Conservation (phyloP, 331 rosid species). For the Saraca asoca region DNA sequence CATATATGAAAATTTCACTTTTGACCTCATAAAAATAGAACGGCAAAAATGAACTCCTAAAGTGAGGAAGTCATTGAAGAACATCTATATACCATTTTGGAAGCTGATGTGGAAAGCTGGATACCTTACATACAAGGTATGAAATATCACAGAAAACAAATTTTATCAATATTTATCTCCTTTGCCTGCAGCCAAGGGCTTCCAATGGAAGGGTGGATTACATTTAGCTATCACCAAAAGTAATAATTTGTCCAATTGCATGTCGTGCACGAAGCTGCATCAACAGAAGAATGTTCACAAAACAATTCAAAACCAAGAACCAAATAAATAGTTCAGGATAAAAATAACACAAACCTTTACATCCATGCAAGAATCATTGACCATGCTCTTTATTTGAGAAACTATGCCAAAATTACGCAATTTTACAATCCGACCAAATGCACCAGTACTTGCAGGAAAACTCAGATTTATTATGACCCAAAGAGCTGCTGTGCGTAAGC, state of each 20-base stretch:
- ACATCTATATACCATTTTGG: conserved; percentile 48
- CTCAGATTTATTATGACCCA: conserved; percentile 79
- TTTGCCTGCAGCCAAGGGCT: conserved; percentile 26
- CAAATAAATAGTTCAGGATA: conserved; percentile 14
- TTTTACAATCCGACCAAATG: conserved; percentile 50
- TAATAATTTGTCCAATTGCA: conserved; percentile 58
- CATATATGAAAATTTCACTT: conserved; percentile 10
- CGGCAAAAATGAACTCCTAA: conserved; percentile 20
- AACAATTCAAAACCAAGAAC: conserved; percentile 18
- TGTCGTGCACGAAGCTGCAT: conserved; percentile 73
- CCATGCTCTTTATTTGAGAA: conserved; percentile 76
- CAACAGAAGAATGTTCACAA: conserved; percentile 22
- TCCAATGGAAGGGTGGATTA: conserved; percentile 34
- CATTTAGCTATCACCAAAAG: conserved; percentile 54
- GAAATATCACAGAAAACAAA: conserved; percentile 30
- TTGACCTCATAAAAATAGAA: conserved; percentile 19
- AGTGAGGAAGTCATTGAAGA: conserved; percentile 26
- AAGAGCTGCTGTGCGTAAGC: conserved; percentile 61
- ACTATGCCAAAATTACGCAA: conserved; percentile 64
- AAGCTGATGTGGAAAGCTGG: conserved; percentile 41
- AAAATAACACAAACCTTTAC: conserved; percentile 60
- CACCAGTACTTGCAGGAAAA: conserved; percentile 59
- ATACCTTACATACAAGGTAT: conserved; percentile 31
- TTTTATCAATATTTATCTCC: conserved; percentile 34
- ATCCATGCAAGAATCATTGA: conserved; percentile 70